Conservation (phyloP, 768 basidiomycete genomes). For the Russula earlei region DNA sequence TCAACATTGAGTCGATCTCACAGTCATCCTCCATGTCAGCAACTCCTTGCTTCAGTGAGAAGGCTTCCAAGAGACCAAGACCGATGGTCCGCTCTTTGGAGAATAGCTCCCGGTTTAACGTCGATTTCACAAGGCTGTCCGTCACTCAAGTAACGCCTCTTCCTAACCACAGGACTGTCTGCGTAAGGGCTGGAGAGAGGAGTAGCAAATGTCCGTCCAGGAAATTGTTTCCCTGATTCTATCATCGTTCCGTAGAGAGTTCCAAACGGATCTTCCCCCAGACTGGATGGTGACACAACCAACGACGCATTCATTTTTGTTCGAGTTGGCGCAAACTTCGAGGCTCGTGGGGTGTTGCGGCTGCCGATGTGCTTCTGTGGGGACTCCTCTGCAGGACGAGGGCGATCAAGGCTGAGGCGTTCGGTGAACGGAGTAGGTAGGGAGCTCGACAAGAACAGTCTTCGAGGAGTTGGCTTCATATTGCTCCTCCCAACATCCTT, state of each 20-base stretch:
- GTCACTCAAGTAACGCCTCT: constrained; percentile 11
- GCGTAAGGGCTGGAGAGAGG: constrained; percentile 16
- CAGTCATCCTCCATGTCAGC: constrained; percentile 14
- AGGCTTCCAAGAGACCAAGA: constrained; percentile 24
- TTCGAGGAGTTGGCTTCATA: constrained; percentile 30
- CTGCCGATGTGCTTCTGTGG: constrained; percentile 28
- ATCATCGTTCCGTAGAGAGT: constrained; percentile 8
- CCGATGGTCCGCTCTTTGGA: constrained; percentile 15
- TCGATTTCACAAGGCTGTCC: constrained; percentile 12
- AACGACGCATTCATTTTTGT: constrained; percentile 6
- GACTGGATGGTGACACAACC: constrained; percentile 1
- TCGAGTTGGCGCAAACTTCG: constrained; percentile 17
- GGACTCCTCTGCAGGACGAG: constrained; percentile 35
- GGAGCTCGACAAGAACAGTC: constrained; percentile 29
- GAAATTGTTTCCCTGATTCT: constrained; percentile 5
- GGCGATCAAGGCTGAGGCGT: constrained; percentile 23
- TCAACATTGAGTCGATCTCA: constrained; percentile 17
- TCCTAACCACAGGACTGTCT: constrained; percentile 20
- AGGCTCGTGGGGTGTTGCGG: constrained; percentile 4
- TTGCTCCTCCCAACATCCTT: constrained; percentile 15
- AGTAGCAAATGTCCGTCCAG: constrained; percentile 3
- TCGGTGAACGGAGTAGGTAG: constrained; percentile 28
- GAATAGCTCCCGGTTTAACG: constrained; percentile 8
- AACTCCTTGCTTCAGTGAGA: constrained; percentile 19
- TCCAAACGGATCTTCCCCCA: constrained; percentile 16